Evolutionary conservation across 495 filamentous ascomycete species (phyloP).

Genomic region (Delitschia confertaspora): DNA sequence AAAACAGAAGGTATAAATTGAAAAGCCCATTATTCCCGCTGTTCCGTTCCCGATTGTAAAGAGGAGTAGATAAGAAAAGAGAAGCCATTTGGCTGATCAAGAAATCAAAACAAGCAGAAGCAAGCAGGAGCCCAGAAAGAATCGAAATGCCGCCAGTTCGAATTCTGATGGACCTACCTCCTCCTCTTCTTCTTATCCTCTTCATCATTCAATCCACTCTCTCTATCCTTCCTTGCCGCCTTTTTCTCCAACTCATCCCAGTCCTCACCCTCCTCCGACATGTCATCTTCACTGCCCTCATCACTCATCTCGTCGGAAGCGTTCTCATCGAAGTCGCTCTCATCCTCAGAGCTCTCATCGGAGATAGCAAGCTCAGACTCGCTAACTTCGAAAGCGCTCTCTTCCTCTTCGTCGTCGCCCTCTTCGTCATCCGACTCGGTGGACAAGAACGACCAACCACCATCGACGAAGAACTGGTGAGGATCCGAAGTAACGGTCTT

Average conservation of each 20-base stretch:
- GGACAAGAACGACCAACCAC: conserved; percentile 88
- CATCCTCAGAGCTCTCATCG: conserved; percentile 76
- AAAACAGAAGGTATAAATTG: no score
- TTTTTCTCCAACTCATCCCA: conserved; percentile 91
- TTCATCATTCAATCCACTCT: conserved; percentile 63
- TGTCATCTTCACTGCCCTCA: conserved; percentile 54
- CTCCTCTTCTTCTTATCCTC: conserved; percentile 48
- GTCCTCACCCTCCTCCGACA: conserved; percentile 73
- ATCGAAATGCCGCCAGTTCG: no score
- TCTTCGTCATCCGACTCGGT: conserved; percentile 84
- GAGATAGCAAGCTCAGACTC: conserved; percentile 73
- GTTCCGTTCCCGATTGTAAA: no score
- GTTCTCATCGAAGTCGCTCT: conserved; percentile 87
- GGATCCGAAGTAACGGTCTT: conserved; percentile 93
- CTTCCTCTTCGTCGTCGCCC: conserved; percentile 70
- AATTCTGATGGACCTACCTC: no score
- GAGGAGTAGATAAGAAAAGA: no score
- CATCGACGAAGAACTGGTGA: conserved; percentile 88
- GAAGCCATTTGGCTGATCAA: no score
- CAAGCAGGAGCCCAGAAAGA: no score
- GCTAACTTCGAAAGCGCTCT: conserved; percentile 80
- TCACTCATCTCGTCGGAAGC: conserved; percentile 68
- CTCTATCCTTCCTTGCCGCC: conserved; percentile 77
- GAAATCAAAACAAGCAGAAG: no score
- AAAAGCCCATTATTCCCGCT: no score